phyloP scores from a whole-genome alignment of 1,139 yeast genomes.

The Yamadazyma taylorii region DNA sequence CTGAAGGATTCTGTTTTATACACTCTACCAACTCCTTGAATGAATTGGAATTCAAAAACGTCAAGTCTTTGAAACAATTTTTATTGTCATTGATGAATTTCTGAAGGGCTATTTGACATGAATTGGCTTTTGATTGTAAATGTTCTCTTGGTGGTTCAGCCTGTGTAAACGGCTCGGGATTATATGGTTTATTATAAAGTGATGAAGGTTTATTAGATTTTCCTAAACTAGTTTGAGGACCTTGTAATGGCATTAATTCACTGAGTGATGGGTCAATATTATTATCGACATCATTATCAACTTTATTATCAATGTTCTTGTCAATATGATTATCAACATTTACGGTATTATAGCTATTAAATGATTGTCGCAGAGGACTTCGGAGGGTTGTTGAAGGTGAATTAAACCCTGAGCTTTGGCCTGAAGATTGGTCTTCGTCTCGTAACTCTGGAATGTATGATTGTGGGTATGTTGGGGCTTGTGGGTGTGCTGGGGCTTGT shows the following conservation, averaged over 20 bases:
- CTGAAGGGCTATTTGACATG: constrained; percentile 10
- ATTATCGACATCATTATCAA: not conserved
- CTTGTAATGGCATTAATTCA: too few species aligned
- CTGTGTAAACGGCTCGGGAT: not conserved
- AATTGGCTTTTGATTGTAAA: constrained; percentile 1
- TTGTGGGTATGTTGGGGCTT: constrained; percentile 2
- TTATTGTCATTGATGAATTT: constrained; percentile 12
- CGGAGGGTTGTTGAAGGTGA: too few species aligned
- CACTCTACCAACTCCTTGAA: constrained; percentile 6
- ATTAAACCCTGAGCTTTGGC: too few species aligned
- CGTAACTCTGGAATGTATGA: too few species aligned
- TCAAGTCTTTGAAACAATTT: constrained; percentile 11
- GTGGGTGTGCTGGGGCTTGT: not conserved
- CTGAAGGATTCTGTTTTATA: constrained; percentile 7
- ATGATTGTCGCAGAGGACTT: too few species aligned
- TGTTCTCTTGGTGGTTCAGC: constrained; percentile 1
- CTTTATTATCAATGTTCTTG: too few species aligned
- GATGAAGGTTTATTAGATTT: not conserved
- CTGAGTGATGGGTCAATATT: too few species aligned
- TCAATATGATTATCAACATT: too few species aligned
- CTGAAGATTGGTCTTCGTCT: too few species aligned
- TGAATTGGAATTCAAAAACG: constrained; percentile 10
- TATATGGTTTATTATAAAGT: too few species aligned
- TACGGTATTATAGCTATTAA: too few species aligned
- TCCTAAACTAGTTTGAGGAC: not conserved